Evolutionary conservation across 345 rosid genomes (phyloP), one percentile per base, ranked within the genome.

Genomic region (Carallia pectinifolia): DNA sequence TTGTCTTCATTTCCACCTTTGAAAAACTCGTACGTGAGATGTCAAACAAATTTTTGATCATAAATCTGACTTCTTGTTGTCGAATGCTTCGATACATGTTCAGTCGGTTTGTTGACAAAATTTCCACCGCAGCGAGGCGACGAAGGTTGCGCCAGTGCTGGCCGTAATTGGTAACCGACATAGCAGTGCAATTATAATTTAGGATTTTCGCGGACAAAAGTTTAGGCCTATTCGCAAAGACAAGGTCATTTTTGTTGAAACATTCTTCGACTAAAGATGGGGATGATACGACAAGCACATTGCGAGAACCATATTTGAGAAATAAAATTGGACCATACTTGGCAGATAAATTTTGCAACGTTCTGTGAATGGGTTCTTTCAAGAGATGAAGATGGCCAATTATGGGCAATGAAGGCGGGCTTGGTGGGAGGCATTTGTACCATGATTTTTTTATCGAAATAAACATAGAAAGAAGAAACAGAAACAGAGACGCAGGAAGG

Each of bases 81-180:
- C 66, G 47, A 31, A 70, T 58, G 6, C 40, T 48, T 6, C 19
- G 12, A n/a, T 37, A 70, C 36, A n/a, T 16, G 30, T 58, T 48
- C 15, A 58, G 36, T 9, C 76, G 76, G 15, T 1, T 53, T 0
- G 76, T 34, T 9, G 78, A 74, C 2, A 33, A 33, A 33, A 33
- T 33, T 33, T 33, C 34, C 2, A 33, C 34, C 34, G 34, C 34
- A 33, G 34, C 66, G 34, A 78, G n/a, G 29, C 75, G 78, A 29
- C 75, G 66, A 18, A 74, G 81, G 55, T 66, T 70, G 71, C 78
- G 79, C 82, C 76, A 79, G 12, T 62, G 66, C 4, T 56, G 55
- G 8, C 81, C 78, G 13, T 74, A 78, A 3, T 69, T 56, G n/a
- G 72, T 17, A n/a, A 56, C 36, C 0, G 19, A 69, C 17, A 78